phyloP scores from a whole-genome alignment of 345 rosid genomes.

The Leavenworthia alabamica region DNA sequence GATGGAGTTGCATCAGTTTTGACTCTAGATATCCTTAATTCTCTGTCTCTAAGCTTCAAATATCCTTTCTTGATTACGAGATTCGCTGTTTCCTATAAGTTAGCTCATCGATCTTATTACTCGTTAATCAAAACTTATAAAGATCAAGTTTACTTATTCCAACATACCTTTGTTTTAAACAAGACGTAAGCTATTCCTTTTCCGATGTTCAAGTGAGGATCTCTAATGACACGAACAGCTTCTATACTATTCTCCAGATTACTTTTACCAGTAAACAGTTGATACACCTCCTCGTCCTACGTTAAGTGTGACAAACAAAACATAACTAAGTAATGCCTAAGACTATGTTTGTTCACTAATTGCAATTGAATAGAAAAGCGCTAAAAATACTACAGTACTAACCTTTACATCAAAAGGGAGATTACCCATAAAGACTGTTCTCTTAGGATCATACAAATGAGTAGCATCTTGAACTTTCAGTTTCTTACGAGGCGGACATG shows the following conservation, averaged over 20 bases:
- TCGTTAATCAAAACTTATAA: too few species aligned
- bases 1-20: conserved; percentile 54
- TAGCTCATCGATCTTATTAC: background rate
- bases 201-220: conserved; percentile 75
- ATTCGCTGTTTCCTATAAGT: conserved; percentile 71
- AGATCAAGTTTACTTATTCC: too few species aligned
- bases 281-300: conserved; percentile 95
- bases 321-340: background rate
- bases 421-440: conserved; percentile 87
- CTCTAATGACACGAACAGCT: conserved; percentile 87
- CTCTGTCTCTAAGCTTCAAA: conserved; percentile 70
- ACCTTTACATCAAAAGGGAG: conserved; percentile 98
- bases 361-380: background rate
- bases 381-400: conserved; percentile 1
- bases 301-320: background rate
- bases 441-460: conserved; percentile 65
- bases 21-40: conserved; percentile 58
- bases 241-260: conserved; percentile 60
- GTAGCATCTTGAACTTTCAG: conserved; percentile 51
- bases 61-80: conserved; percentile 50
- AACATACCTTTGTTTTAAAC: conserved; percentile 71
- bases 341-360: background rate
- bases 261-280: conserved; percentile 54
- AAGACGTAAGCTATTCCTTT: conserved; percentile 94
- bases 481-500: conserved; percentile 94